These are phyloP conservation scores for Davidsoniella eucalypti DNA, from an alignment of 2,329 filamentous ascomycete species.

Conservation along the genomic window DNA sequence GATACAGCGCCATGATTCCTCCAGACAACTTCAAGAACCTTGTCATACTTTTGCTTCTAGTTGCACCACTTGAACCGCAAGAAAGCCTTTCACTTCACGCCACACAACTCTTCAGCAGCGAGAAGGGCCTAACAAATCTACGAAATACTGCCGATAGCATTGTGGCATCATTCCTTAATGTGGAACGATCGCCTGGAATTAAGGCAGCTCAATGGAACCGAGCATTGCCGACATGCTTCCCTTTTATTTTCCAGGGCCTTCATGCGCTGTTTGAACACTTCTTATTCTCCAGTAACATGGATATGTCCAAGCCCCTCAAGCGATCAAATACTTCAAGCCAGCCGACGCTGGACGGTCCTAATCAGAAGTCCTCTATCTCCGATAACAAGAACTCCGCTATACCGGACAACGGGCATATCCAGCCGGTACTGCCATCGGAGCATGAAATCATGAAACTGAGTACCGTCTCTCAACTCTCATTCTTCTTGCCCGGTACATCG, in stretches of 20 bases:
- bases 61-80: constrained; percentile 47
- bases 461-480: constrained; percentile 51
- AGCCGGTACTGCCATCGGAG: constrained; percentile 33
- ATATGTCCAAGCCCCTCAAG: constrained; percentile 36
- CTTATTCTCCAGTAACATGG: constrained; percentile 55
- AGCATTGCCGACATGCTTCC: constrained; percentile 42
- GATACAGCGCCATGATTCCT: constrained; percentile 52
- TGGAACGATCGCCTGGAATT: constrained; percentile 47
- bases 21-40: constrained; percentile 56
- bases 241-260: constrained; percentile 51
- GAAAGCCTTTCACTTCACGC: constrained; percentile 48
- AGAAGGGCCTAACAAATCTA: constrained; percentile 34
- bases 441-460: constrained; percentile 50
- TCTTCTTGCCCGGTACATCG: constrained; percentile 48
- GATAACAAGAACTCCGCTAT: neutral
- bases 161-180: constrained; percentile 47
- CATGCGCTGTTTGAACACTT: constrained; percentile 58
- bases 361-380: neutral
- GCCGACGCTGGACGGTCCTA: too few relatives aligned
- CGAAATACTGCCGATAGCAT: constrained; percentile 46
- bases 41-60: constrained; percentile 51
- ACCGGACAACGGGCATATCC: constrained; percentile 18
- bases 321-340: neutral
- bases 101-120: constrained; percentile 30
- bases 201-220: constrained; percentile 43